Evolutionary conservation across 2,329 filamentous ascomycete genomes (phyloP).

Genomic region (Neospermospora avenae): DNA sequence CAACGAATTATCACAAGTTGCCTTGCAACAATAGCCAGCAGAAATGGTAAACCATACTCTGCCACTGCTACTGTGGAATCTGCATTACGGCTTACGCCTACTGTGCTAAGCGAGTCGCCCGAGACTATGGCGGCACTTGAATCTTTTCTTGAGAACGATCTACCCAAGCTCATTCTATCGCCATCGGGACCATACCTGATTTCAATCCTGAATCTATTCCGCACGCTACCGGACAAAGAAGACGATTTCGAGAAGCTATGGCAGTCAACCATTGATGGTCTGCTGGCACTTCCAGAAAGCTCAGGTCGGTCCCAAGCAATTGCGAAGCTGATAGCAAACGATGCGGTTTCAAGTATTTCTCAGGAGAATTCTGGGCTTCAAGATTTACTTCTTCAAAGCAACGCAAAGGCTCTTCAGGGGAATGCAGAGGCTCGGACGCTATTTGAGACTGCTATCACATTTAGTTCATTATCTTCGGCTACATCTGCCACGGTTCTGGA

Average conservation of each 20-base stretch:
- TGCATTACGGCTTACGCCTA: conserved; percentile 44
- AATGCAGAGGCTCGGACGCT: conserved; percentile 42
- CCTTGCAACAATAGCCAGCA: conserved; percentile 45
- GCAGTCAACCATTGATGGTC: conserved; percentile 39
- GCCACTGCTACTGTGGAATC: conserved; percentile 56
- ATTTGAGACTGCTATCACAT: conserved; percentile 46
- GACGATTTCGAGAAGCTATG: conserved; percentile 23
- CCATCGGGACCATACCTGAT: conserved; percentile 66
- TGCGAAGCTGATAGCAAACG: conserved; percentile 2
- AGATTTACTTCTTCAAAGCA: conserved; percentile 42
- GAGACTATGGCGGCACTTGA: conserved; percentile 45
- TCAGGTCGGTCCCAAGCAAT: background rate
- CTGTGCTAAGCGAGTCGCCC: conserved; percentile 39
- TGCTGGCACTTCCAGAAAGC: conserved; percentile 35
- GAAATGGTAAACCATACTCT: conserved; percentile 66
- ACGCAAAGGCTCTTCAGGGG: conserved; percentile 39
- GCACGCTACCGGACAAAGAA: conserved; percentile 41
- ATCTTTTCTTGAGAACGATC: conserved; percentile 51
- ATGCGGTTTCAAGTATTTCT: conserved; percentile 34
- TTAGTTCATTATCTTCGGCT: conserved; percentile 20
- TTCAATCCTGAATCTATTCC: conserved; percentile 58
- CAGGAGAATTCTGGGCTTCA: conserved; percentile 44
- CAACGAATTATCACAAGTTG: conserved; percentile 35
- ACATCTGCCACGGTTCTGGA: conserved; percentile 34
- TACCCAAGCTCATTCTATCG: conserved; percentile 60